Evolutionary conservation across 345 rosid genomes (phyloP).

Genomic region (Raphanus raphanistrum): DNA sequence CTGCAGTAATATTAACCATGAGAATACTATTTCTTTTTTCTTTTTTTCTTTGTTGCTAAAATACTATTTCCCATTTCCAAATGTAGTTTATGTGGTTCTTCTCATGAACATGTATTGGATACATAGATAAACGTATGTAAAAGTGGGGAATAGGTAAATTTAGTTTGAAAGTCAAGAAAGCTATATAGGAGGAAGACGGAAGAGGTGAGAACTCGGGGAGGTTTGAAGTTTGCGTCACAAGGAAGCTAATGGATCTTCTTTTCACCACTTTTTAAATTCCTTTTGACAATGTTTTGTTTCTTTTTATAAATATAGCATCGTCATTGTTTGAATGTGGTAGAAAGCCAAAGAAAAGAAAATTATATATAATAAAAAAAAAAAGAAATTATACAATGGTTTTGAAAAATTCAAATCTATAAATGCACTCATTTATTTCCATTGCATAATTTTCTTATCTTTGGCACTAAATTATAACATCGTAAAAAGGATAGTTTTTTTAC

Average conservation of each 20-base stretch:
- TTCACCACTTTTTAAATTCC: not conserved
- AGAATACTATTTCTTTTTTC: too few species aligned
- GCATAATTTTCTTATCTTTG: not conserved
- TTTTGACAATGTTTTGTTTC: not conserved
- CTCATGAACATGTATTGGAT: too few species aligned
- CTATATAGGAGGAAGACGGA: not conserved
- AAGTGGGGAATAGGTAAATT: not conserved
- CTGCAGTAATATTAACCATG: too few species aligned
- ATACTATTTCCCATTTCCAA: too few species aligned
- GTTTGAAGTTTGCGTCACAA: slow-evolving; percentile 40
- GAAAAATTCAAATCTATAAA: not conserved
- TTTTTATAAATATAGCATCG: not conserved
- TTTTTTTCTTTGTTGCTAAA: too few species aligned
- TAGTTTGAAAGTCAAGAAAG: slow-evolving; percentile 30
- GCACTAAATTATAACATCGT: not conserved
- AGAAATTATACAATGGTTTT: not conserved
- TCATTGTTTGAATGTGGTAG: not conserved
- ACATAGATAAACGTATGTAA: not conserved
- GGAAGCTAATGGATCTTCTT: slow-evolving; percentile 31
- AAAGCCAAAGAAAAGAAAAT: not conserved
- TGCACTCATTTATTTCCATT: not conserved
- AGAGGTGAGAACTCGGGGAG: slow-evolving; percentile 33
- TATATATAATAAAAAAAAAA: not conserved
- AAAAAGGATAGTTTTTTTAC: not conserved
- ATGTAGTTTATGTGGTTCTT: too few species aligned